These are phyloP conservation scores for Coniella lustricola DNA, from an alignment of 2,329 filamentous ascomycete genomes.

Conservation along the genomic window DNA sequence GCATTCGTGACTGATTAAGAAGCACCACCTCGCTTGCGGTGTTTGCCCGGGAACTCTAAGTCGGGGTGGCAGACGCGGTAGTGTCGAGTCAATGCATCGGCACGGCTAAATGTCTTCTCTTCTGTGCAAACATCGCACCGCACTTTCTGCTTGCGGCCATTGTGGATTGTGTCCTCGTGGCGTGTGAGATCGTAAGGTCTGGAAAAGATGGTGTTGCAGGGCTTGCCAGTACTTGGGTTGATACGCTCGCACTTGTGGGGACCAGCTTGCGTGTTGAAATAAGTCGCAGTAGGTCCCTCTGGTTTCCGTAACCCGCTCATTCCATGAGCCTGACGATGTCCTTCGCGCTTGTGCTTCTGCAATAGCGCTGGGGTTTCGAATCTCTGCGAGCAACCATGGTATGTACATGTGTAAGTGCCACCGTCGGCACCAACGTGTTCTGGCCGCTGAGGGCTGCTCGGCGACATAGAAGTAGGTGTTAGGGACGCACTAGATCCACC, in stretches of 20 bases:
- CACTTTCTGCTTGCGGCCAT: constrained; percentile 88
- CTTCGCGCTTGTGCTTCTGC: constrained; percentile 93
- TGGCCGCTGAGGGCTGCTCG: constrained; percentile 42
- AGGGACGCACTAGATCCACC: constrained; percentile 38
- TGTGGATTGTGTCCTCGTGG: constrained; percentile 97
- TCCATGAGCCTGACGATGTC: constrained; percentile 68
- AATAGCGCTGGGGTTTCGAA: constrained; percentile 83
- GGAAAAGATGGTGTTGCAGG: constrained; percentile 90
- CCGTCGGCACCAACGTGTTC: constrained; percentile 62
- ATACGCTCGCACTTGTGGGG: constrained; percentile 89
- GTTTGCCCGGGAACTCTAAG: constrained; percentile 68
- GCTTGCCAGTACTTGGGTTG: constrained; percentile 91
- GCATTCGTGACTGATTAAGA: constrained; percentile 3
- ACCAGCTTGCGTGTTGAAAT: constrained; percentile 81
- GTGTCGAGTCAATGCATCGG: constrained; percentile 88
- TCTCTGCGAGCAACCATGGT: constrained; percentile 79
- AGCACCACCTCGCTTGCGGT: constrained; percentile 31
- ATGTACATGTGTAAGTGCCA: constrained; percentile 93
- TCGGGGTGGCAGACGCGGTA: constrained; percentile 93
- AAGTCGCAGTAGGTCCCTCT: constrained; percentile 39
- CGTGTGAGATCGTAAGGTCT: constrained; percentile 92
- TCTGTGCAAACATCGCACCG: constrained; percentile 88
- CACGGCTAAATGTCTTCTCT: constrained; percentile 94
- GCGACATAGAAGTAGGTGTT: constrained; percentile 24
- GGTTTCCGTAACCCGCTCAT: constrained; percentile 30